phyloP scores from a whole-genome alignment of 257 asterid species.

The Solanum rostratum region DNA sequence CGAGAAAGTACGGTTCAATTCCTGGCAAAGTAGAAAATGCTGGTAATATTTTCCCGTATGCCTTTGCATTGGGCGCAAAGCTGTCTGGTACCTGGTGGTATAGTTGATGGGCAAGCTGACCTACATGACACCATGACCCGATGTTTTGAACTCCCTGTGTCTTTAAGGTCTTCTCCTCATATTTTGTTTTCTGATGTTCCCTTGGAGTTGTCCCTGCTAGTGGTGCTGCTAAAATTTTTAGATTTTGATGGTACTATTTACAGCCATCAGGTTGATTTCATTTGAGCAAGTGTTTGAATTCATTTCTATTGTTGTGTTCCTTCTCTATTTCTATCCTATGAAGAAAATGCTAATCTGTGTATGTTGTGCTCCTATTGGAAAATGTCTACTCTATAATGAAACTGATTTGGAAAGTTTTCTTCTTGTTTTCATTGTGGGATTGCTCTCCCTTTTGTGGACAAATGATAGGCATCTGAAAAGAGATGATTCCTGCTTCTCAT shows the following conservation, averaged over 20 bases:
- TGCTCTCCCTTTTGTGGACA: not conserved
- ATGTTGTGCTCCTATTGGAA: not conserved
- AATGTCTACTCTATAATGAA: not conserved
- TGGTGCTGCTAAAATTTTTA: not conserved
- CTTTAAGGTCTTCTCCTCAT: not conserved
- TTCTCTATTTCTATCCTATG: not conserved
- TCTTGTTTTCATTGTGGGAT: not conserved
- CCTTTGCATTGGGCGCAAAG: not conserved
- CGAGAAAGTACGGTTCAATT: not conserved
- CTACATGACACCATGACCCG: not conserved
- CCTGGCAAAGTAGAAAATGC: not conserved
- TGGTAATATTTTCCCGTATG: not conserved
- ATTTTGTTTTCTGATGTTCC: not conserved
- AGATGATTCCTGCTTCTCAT: not conserved
- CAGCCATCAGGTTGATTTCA: not conserved
- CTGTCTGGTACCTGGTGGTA: not conserved
- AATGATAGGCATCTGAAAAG: not conserved
- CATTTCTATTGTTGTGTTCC: not conserved
- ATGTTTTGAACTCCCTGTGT: not conserved
- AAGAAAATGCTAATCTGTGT: not conserved
- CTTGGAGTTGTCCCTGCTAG: not conserved
- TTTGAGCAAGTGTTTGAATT: not conserved
- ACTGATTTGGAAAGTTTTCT: not conserved
- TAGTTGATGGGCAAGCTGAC: not conserved
- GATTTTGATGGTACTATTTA: not conserved